Evolutionary conservation across 495 filamentous ascomycete species (phyloP).

Genomic region (Neurospora sp.): DNA sequence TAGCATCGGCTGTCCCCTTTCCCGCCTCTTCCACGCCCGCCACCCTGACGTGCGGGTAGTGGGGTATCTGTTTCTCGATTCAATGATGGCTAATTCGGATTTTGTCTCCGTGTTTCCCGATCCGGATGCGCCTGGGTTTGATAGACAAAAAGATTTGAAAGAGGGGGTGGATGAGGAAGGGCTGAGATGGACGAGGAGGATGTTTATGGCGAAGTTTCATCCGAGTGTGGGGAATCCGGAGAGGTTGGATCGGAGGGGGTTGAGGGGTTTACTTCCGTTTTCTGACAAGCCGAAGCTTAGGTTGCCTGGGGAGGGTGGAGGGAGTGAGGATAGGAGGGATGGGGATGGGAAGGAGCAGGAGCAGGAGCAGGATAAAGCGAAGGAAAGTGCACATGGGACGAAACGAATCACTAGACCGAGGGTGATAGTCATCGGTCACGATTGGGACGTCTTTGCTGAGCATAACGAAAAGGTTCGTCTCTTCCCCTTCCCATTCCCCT

Average conservation of each 20-base stretch:
- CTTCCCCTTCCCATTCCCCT: constrained; percentile 2
- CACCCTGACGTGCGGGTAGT: constrained; percentile 24
- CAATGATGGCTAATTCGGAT: constrained; percentile 51
- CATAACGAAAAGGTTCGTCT: constrained; percentile 32
- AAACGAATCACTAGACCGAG: constrained; percentile 17
- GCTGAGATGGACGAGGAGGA: constrained; percentile 34
- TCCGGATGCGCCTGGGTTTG: constrained; percentile 42
- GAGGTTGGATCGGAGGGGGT: constrained; percentile 41
- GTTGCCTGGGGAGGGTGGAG: constrained; percentile 19
- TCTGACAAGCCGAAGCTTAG: constrained; percentile 38
- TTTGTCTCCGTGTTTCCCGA: constrained; percentile 52
- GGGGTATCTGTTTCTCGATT: constrained; percentile 49
- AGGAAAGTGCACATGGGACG: not conserved
- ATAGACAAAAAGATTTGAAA: constrained; percentile 29
- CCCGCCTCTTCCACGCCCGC: constrained; percentile 42
- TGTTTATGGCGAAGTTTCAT: constrained; percentile 37
- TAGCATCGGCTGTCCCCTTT: constrained; percentile 51
- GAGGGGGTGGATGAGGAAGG: constrained; percentile 34
- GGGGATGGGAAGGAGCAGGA: not conserved
- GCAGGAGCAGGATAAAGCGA: not conserved
- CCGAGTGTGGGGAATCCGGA: constrained; percentile 46
- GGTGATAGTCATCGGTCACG: constrained; percentile 51
- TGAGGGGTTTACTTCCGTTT: constrained; percentile 39
- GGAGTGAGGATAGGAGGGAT: not conserved
- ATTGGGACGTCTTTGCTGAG: constrained; percentile 46